Evolutionary conservation across 2,329 filamentous ascomycete genomes (phyloP), one percentile per base, ranked within the genome.

Genomic region (Myriangium duriaei): DNA sequence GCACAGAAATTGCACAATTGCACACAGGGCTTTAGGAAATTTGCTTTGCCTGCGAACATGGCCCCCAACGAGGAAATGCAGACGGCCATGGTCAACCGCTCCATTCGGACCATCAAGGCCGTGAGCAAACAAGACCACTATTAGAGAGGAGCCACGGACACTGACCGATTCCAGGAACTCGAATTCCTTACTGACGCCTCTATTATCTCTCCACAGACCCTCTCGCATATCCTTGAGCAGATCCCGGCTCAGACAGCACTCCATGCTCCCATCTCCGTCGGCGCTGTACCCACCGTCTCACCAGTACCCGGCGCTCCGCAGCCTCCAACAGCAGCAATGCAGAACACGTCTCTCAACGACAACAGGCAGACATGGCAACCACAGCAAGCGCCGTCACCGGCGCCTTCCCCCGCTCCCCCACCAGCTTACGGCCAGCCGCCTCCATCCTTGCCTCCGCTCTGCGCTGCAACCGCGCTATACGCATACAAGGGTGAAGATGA

Each of bases 171-270:
- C 28, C 49, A 94, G 87, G 87, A 95, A 65, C 81, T 95, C 43
- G 86, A 94, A 61, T 81, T 78, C 49, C 81, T 96, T 44, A 74
- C 84, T 49, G 87, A 94, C 58, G 76, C 81, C 53, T 79, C 79
- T 48, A 69, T 87, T 53, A 83, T 96, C 57, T 76, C 72, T 45
- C 77, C 82, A 42, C 64, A 76, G 40, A 76, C 79, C 54, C 85
- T 87, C 56, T 79, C 83, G 52, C 71, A 70, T 36, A 84, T 95
- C 57, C 69, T 79, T 53, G 64, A 68, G 46, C 71, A 82, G 51
- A 77, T 96, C 19, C 88, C 87, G 24, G 63, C 71, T 47, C 81
- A 86, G 55, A 73, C 73, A 11, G 65, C 74, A 13, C 66, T 81
- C 30, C 57, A 57, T 42, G 55, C 56, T 9, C 56, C 57, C 21